Conservation (phyloP, 2,329 filamentous ascomycete genomes). For the Aspergillus ochraceus region DNA sequence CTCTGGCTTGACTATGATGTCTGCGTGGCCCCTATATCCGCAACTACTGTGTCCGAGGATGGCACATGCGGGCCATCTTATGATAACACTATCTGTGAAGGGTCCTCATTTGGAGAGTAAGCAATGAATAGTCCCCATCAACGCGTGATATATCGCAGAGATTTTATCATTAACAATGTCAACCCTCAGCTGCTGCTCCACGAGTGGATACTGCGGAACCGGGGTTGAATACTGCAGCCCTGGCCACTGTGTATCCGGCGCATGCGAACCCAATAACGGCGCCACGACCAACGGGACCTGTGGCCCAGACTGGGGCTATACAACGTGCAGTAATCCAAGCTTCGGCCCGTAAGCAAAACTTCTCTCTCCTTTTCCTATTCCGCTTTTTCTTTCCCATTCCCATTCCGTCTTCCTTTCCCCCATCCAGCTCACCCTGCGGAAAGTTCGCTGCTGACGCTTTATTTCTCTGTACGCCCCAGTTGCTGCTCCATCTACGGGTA, state of each 20-base stretch:
- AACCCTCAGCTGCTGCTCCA: conserved; percentile 2
- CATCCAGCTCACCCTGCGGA: background rate
- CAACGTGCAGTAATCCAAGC: conserved; percentile 6
- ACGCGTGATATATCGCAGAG: background rate
- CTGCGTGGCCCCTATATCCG: conserved; percentile 6
- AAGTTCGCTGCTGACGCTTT: conserved; percentile 1
- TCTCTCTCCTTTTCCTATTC: background rate
- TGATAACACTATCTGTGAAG: conserved; percentile 2
- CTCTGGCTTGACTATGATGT: conserved; percentile 5
- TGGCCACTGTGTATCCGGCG: conserved; percentile 2
- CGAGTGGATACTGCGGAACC: conserved; percentile 6
- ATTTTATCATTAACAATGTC: background rate
- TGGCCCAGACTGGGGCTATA: conserved; percentile 4
- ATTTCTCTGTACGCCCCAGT: conserved; percentile 1
- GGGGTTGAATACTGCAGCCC: conserved; percentile 3
- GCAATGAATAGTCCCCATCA: background rate
- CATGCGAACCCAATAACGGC: background rate
- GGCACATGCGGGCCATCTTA: conserved; percentile 5
- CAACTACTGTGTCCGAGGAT: conserved; percentile 1
- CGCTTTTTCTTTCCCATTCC: background rate
- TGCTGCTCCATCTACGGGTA: conserved; percentile 17
- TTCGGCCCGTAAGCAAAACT: conserved; percentile 6
- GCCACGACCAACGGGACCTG: conserved; percentile 2
- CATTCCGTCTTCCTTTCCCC: no score
- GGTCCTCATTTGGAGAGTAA: conserved; percentile 8